Conservation (phyloP, 805 yeast genomes). For the Blastobotrys peoriensis region DNA sequence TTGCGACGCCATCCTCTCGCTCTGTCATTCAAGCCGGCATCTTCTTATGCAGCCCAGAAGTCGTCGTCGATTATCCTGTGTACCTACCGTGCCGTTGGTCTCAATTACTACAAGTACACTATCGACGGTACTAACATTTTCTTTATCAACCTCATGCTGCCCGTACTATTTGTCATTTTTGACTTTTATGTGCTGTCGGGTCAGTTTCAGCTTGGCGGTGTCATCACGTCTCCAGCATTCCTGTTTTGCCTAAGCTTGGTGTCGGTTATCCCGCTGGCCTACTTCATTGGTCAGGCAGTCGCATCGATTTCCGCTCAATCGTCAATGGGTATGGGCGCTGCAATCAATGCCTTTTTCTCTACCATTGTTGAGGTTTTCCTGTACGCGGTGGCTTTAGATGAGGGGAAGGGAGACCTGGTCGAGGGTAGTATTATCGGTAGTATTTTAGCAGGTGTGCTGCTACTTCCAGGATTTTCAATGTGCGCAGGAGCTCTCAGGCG, state of each 20-base stretch:
- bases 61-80: conserved; percentile 62
- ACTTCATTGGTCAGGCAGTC: conserved; percentile 98
- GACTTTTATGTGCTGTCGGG: conserved; percentile 65
- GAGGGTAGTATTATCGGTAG: conserved; percentile 97
- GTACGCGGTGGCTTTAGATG: conserved; percentile 84
- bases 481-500: conserved; percentile 92
- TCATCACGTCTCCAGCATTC: conserved; percentile 55
- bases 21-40: conserved; percentile 56
- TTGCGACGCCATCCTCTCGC: conserved; percentile 88
- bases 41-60: conserved; percentile 33
- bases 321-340: conserved; percentile 98
- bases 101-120: conserved; percentile 91
- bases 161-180: conserved; percentile 75
- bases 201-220: conserved; percentile 32
- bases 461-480: conserved; percentile 94
- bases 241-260: conserved; percentile 71
- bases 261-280: conserved; percentile 89
- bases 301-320: conserved; percentile 98
- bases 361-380: conserved; percentile 90
- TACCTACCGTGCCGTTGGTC: conserved; percentile 87
- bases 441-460: conserved; percentile 81
- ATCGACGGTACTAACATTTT: conserved; percentile 94
- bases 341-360: conserved; percentile 94
- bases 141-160: conserved; percentile 72
- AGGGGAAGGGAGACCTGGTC: conserved; percentile 79